phyloP scores from a whole-genome alignment of 2,329 filamentous ascomycete genomes.

The Leptographium flavum region DNA sequence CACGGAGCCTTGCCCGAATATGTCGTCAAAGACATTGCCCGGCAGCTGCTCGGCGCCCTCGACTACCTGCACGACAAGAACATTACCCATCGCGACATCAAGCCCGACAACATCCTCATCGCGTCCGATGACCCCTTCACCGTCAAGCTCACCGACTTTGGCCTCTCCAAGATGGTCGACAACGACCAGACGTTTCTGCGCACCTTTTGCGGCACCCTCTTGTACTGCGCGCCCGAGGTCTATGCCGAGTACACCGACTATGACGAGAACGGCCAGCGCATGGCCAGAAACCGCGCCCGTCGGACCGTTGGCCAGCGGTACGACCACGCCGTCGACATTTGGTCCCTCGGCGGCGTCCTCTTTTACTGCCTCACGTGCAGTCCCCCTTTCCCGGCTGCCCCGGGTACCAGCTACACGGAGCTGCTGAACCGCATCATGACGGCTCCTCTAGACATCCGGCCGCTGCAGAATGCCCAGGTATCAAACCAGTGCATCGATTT shows the following conservation, averaged over 20 bases:
- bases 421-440: slow-evolving; percentile 83
- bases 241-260: slow-evolving; percentile 61
- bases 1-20: slow-evolving; percentile 50
- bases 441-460: slow-evolving; percentile 48
- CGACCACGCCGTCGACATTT: slow-evolving; percentile 84
- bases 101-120: slow-evolving; percentile 94
- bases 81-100: slow-evolving; percentile 97
- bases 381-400: slow-evolving; percentile 69
- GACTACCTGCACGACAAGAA: slow-evolving; percentile 74
- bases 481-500: slow-evolving; percentile 61
- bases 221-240: slow-evolving; percentile 95
- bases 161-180: slow-evolving; percentile 84
- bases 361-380: slow-evolving; percentile 71
- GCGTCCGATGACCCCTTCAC: slow-evolving; percentile 55
- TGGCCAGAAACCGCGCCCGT: slow-evolving; percentile 48
- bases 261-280: slow-evolving; percentile 54
- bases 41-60: slow-evolving; percentile 67
- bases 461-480: slow-evolving; percentile 43
- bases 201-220: slow-evolving; percentile 88
- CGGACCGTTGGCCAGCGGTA: slow-evolving; percentile 49
- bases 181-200: slow-evolving; percentile 84
- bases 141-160: slow-evolving; percentile 93
- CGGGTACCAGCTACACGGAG: slow-evolving; percentile 61
- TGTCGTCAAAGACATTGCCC: slow-evolving; percentile 56
- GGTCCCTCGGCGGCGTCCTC: slow-evolving; percentile 87